These are phyloP conservation scores for Pseudogymnoascus sp. DNA, from an alignment of 2,329 filamentous ascomycete genomes.

Conservation along the genomic window DNA sequence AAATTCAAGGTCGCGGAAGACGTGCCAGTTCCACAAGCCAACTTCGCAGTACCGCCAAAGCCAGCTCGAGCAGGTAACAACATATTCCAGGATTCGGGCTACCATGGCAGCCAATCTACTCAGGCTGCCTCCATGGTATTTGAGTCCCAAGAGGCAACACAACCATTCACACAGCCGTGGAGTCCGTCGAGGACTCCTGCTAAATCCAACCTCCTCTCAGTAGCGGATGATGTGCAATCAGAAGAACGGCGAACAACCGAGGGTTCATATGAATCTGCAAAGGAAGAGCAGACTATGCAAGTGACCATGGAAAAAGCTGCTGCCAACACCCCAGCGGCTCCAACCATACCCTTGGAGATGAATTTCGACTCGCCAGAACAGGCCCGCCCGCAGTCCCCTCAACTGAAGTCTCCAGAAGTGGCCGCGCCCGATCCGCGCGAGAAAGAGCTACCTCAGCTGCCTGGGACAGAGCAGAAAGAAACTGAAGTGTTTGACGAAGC, in stretches of 20 bases:
- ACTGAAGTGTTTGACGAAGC: conserved; percentile 11
- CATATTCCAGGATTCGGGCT: conserved; percentile 56
- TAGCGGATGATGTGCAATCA: conserved; percentile 13
- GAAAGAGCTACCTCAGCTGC: background rate
- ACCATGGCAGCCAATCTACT: conserved; percentile 54
- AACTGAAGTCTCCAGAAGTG: background rate
- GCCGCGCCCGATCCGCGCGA: background rate
- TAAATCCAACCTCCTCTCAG: background rate
- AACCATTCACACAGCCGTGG: conserved; percentile 19
- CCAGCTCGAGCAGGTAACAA: conserved; percentile 20
- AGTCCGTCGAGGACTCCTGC: conserved; percentile 28
- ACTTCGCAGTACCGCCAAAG: conserved; percentile 12
- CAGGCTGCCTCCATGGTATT: conserved; percentile 9
- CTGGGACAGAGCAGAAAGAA: background rate
- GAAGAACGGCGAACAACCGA: conserved; percentile 23
- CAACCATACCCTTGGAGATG: background rate
- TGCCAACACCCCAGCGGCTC: conserved; percentile 9
- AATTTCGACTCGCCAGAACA: conserved; percentile 3
- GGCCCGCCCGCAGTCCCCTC: background rate
- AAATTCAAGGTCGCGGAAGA: conserved; percentile 54
- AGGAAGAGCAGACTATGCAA: conserved; percentile 36
- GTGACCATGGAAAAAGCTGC: conserved; percentile 11
- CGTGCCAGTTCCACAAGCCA: conserved; percentile 19
- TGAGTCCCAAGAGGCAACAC: background rate
- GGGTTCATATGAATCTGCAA: conserved; percentile 32